A percentile compares a stretch with the other conserved stretches of the same genome.
Evolutionary conservation across 2,329 filamentous ascomycete genomes (phyloP).

Genomic region (Didymosphaeria variabile): DNA sequence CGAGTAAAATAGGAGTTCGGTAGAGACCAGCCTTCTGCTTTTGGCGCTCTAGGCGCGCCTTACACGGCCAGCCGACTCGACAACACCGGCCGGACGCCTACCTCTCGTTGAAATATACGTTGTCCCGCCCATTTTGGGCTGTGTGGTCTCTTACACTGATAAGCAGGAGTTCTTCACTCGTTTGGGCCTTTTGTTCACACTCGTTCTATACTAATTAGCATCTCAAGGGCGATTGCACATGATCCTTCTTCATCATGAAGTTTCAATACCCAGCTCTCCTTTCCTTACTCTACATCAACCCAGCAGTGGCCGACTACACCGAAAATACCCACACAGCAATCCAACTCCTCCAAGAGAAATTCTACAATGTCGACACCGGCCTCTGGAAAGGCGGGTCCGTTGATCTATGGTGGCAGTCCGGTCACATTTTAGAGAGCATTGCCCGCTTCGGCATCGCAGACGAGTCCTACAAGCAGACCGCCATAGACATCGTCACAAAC

Average conservation of each 20-base stretch:
- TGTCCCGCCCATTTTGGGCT: background rate
- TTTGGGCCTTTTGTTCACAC: background rate
- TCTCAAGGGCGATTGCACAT: background rate
- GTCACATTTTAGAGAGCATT: slow-evolving; percentile 47
- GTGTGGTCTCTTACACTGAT: background rate
- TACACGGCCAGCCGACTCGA: background rate
- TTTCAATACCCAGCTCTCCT: slow-evolving; percentile 23
- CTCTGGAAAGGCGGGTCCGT: slow-evolving; percentile 40
- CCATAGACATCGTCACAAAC: slow-evolving; percentile 42
- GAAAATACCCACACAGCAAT: slow-evolving; percentile 39
- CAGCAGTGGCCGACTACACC: slow-evolving; percentile 33
- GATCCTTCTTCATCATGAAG: slow-evolving; percentile 31
- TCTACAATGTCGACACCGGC: slow-evolving; percentile 44
- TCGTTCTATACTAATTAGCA: background rate
- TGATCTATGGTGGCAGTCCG: slow-evolving; percentile 50
- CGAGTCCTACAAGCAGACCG: slow-evolving; percentile 37
- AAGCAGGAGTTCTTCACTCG: background rate
- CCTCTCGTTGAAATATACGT: background rate
- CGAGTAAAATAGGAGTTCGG: slow-evolving; percentile 10
- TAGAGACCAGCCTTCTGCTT: background rate
- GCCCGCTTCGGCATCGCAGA: slow-evolving; percentile 44
- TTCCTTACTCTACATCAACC: slow-evolving; percentile 24
- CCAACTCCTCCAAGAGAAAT: slow-evolving; percentile 42
- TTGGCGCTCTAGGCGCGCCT: background rate
- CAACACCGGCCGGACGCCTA: background rate